Percentiles rank a stretch among this genome's conserved stretches.
Conservation (phyloP, 176 grass and related monocot species). For the Ensete ventricosum region DNA sequence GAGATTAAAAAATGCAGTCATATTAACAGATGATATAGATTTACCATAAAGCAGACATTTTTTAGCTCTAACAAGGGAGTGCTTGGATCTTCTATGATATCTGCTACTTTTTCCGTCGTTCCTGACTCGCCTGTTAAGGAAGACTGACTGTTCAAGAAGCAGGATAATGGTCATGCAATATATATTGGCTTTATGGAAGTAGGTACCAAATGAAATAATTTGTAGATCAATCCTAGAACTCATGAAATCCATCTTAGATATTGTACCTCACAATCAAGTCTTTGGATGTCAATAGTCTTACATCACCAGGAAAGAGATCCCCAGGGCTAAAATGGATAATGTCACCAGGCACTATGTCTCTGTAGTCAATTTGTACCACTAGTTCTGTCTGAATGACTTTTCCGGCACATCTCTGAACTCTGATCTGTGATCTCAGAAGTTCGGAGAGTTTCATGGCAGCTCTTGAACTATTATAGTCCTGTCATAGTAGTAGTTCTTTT, state of each 20-base stretch:
- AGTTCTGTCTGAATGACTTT: slow-evolving; percentile 29
- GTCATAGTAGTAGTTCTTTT: not conserved
- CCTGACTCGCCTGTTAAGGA: slow-evolving; percentile 44
- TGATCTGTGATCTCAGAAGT: slow-evolving; percentile 25
- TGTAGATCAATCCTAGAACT: not conserved
- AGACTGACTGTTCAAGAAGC: slow-evolving; percentile 36
- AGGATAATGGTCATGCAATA: slow-evolving; percentile 13
- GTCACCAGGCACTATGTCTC: slow-evolving; percentile 36
- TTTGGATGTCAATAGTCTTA: slow-evolving; percentile 32
- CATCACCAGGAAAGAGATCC: slow-evolving; percentile 35
- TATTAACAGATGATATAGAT: not conserved
- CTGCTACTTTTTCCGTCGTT: slow-evolving; percentile 26
- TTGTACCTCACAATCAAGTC: slow-evolving; percentile 37
- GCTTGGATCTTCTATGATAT: slow-evolving; percentile 21
- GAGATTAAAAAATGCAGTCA: not conserved
- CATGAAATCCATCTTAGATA: not conserved
- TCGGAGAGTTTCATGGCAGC: slow-evolving; percentile 29
- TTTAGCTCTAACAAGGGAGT: slow-evolving; percentile 39
- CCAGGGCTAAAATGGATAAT: slow-evolving; percentile 38
- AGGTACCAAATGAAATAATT: not conserved
- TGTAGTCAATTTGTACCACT: slow-evolving; percentile 38
- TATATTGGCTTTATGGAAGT: not conserved
- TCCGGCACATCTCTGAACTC: slow-evolving; percentile 41
- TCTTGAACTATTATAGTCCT: slow-evolving; percentile 39
- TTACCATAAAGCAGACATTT: slow-evolving; percentile 43